Evolutionary conservation across 768 basidiomycete genomes (phyloP).

Genomic region (Lanmaoa pseudosensibilis): DNA sequence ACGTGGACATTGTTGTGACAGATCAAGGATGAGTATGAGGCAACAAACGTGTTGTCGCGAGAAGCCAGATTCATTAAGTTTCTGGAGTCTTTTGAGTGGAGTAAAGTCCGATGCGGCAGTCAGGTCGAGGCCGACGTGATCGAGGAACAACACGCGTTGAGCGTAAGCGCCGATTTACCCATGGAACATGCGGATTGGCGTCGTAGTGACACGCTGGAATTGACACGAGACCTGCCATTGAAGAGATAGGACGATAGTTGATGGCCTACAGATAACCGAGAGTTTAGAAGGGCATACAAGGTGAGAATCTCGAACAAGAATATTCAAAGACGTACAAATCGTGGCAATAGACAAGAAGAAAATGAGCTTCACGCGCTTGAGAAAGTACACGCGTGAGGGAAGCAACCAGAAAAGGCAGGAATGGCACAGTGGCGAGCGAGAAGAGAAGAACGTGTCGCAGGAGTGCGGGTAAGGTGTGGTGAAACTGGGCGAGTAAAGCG

Average conservation of each 20-base stretch:
- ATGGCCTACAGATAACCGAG: constrained; percentile 29
- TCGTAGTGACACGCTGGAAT: constrained; percentile 28
- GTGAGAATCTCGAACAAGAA: constrained; percentile 32
- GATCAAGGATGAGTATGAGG: constrained; percentile 68
- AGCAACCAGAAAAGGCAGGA: constrained; percentile 58
- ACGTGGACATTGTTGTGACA: constrained; percentile 70
- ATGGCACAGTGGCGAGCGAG: constrained; percentile 47
- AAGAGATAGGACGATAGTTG: constrained; percentile 19
- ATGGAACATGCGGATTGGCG: constrained; percentile 36
- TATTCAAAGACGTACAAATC: constrained; percentile 34
- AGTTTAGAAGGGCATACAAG: constrained; percentile 10
- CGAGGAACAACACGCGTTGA: constrained; percentile 65
- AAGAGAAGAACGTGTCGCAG: constrained; percentile 60
- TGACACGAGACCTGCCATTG: constrained; percentile 31
- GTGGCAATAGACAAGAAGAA: constrained; percentile 23
- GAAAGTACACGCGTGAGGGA: constrained; percentile 37
- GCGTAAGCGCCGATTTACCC: constrained; percentile 51
- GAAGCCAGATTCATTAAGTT: constrained; percentile 64
- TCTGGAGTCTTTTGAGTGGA: constrained; percentile 68
- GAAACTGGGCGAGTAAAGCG: constrained; percentile 43
- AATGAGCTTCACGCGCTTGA: constrained; percentile 31
- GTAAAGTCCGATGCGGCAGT: constrained; percentile 56
- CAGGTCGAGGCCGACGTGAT: constrained; percentile 62
- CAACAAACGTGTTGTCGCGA: constrained; percentile 67
- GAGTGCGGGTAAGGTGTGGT: constrained; percentile 62